Conservation (phyloP, 495 filamentous ascomycete species). For the Podospora pseudoanserina region DNA sequence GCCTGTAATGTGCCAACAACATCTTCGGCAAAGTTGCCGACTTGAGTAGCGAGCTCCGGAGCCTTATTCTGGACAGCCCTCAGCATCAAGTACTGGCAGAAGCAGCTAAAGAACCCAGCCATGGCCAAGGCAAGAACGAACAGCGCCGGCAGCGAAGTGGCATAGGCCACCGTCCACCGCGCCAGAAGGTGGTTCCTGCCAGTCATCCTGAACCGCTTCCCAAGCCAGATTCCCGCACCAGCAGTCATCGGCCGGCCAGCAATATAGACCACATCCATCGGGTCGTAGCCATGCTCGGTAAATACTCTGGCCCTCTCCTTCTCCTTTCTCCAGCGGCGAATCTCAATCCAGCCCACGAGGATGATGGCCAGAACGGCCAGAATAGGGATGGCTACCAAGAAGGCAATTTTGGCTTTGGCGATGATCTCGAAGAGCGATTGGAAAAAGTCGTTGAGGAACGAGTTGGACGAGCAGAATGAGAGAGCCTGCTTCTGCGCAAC, state of each 20-base stretch:
- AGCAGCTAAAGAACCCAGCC: conserved; percentile 77
- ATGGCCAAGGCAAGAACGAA: conserved; percentile 83
- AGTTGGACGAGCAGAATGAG: conserved; percentile 83
- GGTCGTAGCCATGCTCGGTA: conserved; percentile 61
- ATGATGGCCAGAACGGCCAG: conserved; percentile 68
- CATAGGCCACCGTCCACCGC: conserved; percentile 85
- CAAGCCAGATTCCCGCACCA: conserved; percentile 65
- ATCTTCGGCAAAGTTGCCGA: conserved; percentile 76
- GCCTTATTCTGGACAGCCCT: conserved; percentile 67
- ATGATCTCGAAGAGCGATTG: conserved; percentile 59
- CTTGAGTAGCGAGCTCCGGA: conserved; percentile 68
- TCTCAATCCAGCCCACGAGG: conserved; percentile 75
- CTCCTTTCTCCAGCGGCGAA: conserved; percentile 71
- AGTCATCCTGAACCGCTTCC: conserved; percentile 55
- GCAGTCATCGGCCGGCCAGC: conserved; percentile 74
- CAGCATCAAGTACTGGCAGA: conserved; percentile 81
- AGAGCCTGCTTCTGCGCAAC: conserved; percentile 76
- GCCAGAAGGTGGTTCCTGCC: conserved; percentile 65
- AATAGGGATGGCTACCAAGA: conserved; percentile 66
- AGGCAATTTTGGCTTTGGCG: conserved; percentile 62
- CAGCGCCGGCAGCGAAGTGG: conserved; percentile 76
- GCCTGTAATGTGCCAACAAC: conserved; percentile 70
- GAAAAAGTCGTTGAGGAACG: conserved; percentile 85
- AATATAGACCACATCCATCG: conserved; percentile 87
- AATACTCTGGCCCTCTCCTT: conserved; percentile 65